Evolutionary conservation across 345 rosid genomes (phyloP).

Genomic region (Eucalyptus curtisii): DNA sequence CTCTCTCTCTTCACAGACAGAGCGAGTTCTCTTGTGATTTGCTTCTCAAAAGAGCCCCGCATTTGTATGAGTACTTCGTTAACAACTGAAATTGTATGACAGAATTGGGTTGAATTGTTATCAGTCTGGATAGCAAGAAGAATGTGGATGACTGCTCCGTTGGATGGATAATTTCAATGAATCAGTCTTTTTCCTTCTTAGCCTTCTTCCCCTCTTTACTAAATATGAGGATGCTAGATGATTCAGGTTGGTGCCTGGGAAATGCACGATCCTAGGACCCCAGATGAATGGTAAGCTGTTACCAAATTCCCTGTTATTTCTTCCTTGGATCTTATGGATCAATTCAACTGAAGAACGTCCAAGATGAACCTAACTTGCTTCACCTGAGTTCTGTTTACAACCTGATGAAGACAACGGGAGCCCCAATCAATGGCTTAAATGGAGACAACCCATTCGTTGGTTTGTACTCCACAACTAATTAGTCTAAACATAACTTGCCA

Average conservation of each 20-base stretch:
- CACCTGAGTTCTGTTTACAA: neutral
- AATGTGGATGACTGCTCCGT: neutral
- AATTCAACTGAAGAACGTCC: neutral
- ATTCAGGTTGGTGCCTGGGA: neutral
- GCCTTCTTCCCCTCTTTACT: neutral
- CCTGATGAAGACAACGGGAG: neutral
- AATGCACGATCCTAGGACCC: neutral
- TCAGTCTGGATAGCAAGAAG: neutral
- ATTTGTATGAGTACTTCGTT: neutral
- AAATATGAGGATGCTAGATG: neutral
- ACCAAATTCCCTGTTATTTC: neutral
- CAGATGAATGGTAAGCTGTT: neutral
- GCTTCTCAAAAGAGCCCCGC: neutral
- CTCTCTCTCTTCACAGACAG: neutral
- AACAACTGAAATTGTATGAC: neutral
- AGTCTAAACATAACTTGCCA: neutral
- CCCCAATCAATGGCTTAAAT: neutral
- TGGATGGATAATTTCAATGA: neutral
- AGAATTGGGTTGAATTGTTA: neutral
- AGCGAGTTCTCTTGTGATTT: neutral
- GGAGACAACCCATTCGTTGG: neutral
- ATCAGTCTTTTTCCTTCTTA: neutral
- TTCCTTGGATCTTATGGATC: neutral
- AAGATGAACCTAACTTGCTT: neutral
- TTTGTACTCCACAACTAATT: neutral